Conservation (phyloP, 192 early-diverging fungal species). For the Coemansia sp. region DNA sequence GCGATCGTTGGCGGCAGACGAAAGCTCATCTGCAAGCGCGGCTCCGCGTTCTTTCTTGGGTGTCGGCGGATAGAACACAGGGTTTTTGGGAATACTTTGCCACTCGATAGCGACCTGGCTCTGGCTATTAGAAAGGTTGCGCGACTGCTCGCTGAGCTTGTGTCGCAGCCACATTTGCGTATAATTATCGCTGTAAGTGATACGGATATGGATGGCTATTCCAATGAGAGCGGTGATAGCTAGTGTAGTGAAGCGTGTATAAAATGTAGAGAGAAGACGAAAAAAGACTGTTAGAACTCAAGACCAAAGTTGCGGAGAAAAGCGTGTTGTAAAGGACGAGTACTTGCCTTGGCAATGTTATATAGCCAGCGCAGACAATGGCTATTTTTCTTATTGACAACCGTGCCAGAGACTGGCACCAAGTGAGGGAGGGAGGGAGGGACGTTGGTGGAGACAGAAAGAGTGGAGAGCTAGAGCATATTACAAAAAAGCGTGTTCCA, state of each 20-base stretch:
- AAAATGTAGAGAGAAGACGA: not conserved
- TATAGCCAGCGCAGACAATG: not conserved
- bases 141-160: slow-evolving; percentile 3
- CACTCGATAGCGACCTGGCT: not conserved
- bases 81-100: slow-evolving; percentile 34
- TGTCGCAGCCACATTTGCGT: slow-evolving; percentile 28
- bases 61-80: slow-evolving; percentile 53
- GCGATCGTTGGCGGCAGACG: not conserved
- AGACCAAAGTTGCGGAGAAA: too few species aligned
- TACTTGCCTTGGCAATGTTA: not conserved
- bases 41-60: slow-evolving; percentile 2
- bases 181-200: not conserved
- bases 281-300: too few species aligned
- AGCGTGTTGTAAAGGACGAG: not conserved
- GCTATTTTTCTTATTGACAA: not conserved
- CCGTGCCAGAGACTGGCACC: not conserved
- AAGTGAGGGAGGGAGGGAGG: slow-evolving; percentile 8
- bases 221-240: too few species aligned
- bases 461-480: slow-evolving; percentile 8
- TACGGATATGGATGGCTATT: not conserved
- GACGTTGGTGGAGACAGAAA: too few species aligned
- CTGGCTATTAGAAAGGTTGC: not conserved
- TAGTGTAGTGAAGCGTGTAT: not conserved
- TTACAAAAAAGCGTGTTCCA: slow-evolving; percentile 1
- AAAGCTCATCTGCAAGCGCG: not conserved